Evolutionary conservation across 139 green algal genomes (phyloP).

Genomic region (Chlamydomonas incerta): DNA sequence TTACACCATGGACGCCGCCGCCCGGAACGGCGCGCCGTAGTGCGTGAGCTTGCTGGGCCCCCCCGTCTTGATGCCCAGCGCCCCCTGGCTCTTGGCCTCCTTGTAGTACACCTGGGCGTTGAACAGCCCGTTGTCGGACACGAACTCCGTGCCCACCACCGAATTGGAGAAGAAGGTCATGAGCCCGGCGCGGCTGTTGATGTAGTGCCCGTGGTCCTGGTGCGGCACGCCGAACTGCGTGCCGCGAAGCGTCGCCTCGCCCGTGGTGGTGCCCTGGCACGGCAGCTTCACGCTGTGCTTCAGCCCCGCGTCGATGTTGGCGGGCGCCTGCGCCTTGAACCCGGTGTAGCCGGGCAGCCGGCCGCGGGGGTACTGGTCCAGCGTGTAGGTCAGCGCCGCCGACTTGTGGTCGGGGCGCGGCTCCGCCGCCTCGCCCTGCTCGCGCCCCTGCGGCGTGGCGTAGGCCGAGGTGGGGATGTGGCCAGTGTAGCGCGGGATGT

Average conservation of each 20-base stretch:
- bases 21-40: constrained; percentile 28
- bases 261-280: constrained; percentile 58
- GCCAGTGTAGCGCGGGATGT: constrained; percentile 71
- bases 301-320: constrained; percentile 27
- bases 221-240: constrained; percentile 8
- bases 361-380: constrained; percentile 67
- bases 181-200: constrained; percentile 59
- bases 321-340: constrained; percentile 48
- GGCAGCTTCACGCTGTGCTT: constrained; percentile 45
- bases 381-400: constrained; percentile 55
- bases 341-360: constrained; percentile 68
- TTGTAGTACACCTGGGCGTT: constrained; percentile 51
- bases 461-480: constrained; percentile 59
- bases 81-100: constrained; percentile 13
- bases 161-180: constrained; percentile 73
- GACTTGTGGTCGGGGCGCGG: constrained; percentile 52
- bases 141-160: constrained; percentile 30
- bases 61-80: constrained; percentile 28
- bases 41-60: constrained; percentile 17
- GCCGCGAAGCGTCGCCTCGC: constrained; percentile 47
- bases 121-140: constrained; percentile 56
- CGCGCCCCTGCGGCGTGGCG: constrained; percentile 18
- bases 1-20: constrained; percentile 30
- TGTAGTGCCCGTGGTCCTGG: constrained; percentile 56
- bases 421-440: constrained; percentile 40